Conservation (phyloP, 2,329 filamentous ascomycete species). For the Epichloe glyceriae region DNA sequence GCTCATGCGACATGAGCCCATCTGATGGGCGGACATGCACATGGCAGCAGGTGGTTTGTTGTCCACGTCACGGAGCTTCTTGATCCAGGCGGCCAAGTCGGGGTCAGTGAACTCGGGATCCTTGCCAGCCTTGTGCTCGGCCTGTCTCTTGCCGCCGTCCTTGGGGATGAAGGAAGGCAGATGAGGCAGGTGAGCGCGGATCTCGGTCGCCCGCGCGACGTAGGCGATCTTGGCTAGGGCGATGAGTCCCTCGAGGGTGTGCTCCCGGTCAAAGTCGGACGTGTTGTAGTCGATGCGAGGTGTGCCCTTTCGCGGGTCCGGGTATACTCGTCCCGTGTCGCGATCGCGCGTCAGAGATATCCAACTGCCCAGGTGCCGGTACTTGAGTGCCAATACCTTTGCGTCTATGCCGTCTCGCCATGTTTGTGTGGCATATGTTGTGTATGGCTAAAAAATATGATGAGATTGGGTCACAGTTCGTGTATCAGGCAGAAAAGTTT, state of each 20-base stretch:
- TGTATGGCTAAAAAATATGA: constrained; percentile 38
- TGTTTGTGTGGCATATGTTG: constrained; percentile 47
- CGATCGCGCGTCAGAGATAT: constrained; percentile 66
- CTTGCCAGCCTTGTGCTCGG: constrained; percentile 10
- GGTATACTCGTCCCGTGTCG: constrained; percentile 60
- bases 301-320: constrained; percentile 53
- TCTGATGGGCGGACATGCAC: constrained; percentile 68
- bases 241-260: constrained; percentile 59
- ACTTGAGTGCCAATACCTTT: constrained; percentile 57
- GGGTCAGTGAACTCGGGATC: constrained; percentile 41
- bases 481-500: not conserved
- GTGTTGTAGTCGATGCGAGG: constrained; percentile 57
- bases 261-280: constrained; percentile 57
- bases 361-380: constrained; percentile 56
- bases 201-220: constrained; percentile 67
- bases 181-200: constrained; percentile 51
- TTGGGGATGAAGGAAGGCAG: constrained; percentile 46
- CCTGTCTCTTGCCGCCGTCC: constrained; percentile 11
- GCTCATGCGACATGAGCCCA: constrained; percentile 67
- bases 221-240: constrained; percentile 66
- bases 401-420: constrained; percentile 58
- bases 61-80: constrained; percentile 32
- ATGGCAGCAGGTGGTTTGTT: constrained; percentile 36
- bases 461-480: not conserved
- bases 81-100: constrained; percentile 49